Evolutionary conservation across 1,139 yeast species (phyloP).

Genomic region (Petasospora fabianii): DNA sequence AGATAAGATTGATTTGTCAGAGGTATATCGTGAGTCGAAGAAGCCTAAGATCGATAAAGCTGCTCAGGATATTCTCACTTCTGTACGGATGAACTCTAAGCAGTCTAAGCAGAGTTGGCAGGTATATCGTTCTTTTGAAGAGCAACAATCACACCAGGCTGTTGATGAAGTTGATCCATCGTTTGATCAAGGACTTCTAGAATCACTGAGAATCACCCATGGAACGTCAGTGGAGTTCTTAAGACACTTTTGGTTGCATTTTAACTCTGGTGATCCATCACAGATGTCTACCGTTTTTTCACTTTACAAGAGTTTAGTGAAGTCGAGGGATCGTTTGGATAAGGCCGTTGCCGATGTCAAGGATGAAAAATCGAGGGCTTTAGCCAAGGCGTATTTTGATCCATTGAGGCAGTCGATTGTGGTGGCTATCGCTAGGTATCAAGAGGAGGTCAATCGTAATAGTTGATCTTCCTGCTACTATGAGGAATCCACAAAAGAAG

Average conservation of each 20-base stretch:
- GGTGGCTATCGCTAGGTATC: conserved; percentile 37
- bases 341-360: conserved; percentile 32
- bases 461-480: too few species aligned
- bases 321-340: conserved; percentile 43
- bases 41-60: conserved; percentile 44
- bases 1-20: conserved; percentile 38
- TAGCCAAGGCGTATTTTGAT: conserved; percentile 29
- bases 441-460: conserved; percentile 27
- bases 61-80: conserved; percentile 43
- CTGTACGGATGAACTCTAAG: conserved; percentile 55
- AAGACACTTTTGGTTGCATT: conserved; percentile 66
- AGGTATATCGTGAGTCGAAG: conserved; percentile 34
- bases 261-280: conserved; percentile 52
- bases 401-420: conserved; percentile 38
- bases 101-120: conserved; percentile 48
- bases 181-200: conserved; percentile 30
- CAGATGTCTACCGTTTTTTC: conserved; percentile 44
- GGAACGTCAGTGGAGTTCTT: conserved; percentile 68
- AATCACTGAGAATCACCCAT: conserved; percentile 48
- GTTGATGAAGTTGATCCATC: conserved; percentile 24
- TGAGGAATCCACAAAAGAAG: too few species aligned
- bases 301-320: conserved; percentile 44
- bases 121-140: conserved; percentile 29
- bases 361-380: conserved; percentile 26
- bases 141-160: conserved; percentile 22